phyloP scores from a whole-genome alignment of 108 stramenopile species.

The Nitzschia sp. region DNA sequence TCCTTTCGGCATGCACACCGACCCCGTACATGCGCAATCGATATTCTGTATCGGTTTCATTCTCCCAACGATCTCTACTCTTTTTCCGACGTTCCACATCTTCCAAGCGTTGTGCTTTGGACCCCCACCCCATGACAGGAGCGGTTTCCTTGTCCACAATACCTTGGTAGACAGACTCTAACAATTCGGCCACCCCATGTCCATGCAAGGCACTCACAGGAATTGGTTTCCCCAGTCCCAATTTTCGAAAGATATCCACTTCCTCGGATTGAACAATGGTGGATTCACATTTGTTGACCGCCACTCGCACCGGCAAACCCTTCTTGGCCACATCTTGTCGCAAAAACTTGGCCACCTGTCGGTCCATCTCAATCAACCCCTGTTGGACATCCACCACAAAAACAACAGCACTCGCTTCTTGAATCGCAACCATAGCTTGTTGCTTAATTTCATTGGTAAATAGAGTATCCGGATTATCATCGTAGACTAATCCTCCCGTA shows the following conservation, averaged over 20 bases:
- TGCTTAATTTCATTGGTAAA: conserved; percentile 92
- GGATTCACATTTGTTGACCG: conserved; percentile 97
- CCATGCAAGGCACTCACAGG: conserved; percentile 96
- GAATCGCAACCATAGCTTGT: conserved; percentile 93
- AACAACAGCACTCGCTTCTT: conserved; percentile 86
- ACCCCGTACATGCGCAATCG: conserved; percentile 72
- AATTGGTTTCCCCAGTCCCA: conserved; percentile 94
- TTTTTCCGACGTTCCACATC: conserved; percentile 62
- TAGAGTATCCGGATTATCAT: conserved; percentile 79
- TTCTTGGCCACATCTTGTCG: conserved; percentile 67
- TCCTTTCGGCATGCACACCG: conserved; percentile 53
- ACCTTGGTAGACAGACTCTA: conserved; percentile 80
- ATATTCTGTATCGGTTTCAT: conserved; percentile 75
- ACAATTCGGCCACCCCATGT: conserved; percentile 90
- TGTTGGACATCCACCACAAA: conserved; percentile 91
- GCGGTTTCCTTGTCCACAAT: conserved; percentile 75
- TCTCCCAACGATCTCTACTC: conserved; percentile 62
- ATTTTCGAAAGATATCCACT: conserved; percentile 91
- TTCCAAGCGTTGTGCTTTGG: conserved; percentile 69
- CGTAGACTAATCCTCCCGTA: conserved; percentile 96
- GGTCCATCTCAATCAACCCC: conserved; percentile 84
- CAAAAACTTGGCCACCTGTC: conserved; percentile 84
- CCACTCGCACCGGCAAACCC: conserved; percentile 82
- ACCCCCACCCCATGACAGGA: conserved; percentile 67
- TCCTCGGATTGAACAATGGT: conserved; percentile 68